Conservation (phyloP, 192 early-diverging fungal genomes). For the Tieghemiomyces parasiticus region DNA sequence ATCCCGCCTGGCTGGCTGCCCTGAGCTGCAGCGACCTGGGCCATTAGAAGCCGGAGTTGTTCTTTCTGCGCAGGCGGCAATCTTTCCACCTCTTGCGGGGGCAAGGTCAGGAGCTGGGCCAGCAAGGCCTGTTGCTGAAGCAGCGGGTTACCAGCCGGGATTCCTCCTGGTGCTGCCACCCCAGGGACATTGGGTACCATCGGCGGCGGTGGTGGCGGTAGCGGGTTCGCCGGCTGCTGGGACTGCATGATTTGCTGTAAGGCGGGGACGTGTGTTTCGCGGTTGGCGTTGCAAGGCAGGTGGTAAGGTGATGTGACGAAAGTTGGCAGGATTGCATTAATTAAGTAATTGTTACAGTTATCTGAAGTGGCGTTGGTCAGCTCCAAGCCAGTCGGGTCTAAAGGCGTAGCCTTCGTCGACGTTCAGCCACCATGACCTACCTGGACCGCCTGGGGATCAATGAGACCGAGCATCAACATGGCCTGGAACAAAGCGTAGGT, state of each 20-base stretch:
- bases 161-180: constrained; percentile 6
- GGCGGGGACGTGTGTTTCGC: too few species aligned
- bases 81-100: constrained; percentile 62
- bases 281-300: too few species aligned
- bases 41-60: too few species aligned
- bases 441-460: constrained; percentile 46
- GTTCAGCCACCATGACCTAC: constrained; percentile 18
- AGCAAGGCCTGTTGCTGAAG: constrained; percentile 57
- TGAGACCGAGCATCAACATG: constrained; percentile 60
- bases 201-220: constrained; percentile 5
- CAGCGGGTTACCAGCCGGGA: constrained; percentile 7
- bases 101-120: constrained; percentile 65
- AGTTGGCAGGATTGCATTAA: too few species aligned
- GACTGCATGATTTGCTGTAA: constrained; percentile 8
- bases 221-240: constrained; percentile 11
- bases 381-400: too few species aligned
- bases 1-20: too few species aligned
- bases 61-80: too few species aligned
- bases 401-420: too few species aligned
- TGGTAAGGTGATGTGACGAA: too few species aligned
- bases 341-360: too few species aligned
- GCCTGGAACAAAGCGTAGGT: constrained; percentile 76
- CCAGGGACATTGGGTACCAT: constrained; percentile 4
- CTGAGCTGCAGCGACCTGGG: too few species aligned
- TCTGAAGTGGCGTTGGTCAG: too few species aligned